phyloP scores from a whole-genome alignment of 345 rosid species.

The Populus tremula region DNA sequence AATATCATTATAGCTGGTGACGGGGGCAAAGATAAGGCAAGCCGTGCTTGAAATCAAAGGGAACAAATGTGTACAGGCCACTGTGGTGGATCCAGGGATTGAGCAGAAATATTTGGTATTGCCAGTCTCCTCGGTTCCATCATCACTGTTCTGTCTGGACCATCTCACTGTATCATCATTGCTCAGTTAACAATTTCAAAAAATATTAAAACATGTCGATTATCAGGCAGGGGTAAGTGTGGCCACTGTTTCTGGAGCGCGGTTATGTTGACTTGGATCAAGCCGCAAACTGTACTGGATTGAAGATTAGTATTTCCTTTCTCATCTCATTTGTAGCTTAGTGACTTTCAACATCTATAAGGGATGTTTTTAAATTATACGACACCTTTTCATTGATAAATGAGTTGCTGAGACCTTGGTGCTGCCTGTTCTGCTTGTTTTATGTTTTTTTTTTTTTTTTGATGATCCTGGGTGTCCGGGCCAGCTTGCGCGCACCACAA shows the following conservation, averaged over 20 bases:
- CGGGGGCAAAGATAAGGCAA: neutral
- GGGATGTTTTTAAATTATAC: neutral
- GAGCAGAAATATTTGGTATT: neutral
- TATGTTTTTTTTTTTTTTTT: neutral
- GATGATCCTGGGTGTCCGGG: too few relatives aligned
- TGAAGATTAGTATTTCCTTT: neutral
- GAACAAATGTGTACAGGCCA: slow-evolving; percentile 6
- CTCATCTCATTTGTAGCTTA: neutral
- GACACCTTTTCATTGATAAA: neutral
- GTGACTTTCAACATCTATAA: neutral
- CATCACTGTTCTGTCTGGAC: neutral
- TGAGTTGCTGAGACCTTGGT: neutral
- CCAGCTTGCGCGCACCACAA: too few relatives aligned
- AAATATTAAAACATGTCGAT: slow-evolving; percentile 2
- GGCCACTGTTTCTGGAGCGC: neutral
- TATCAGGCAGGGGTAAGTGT: neutral
- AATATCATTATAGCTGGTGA: slow-evolving; percentile 12
- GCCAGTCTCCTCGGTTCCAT: neutral
- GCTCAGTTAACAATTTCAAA: neutral
- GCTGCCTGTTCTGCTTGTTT: neutral
- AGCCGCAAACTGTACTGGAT: neutral
- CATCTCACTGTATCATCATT: neutral
- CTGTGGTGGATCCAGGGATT: neutral
- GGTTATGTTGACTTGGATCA: neutral
- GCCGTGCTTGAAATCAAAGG: neutral